Evolutionary conservation across 768 basidiomycete genomes (phyloP).

Genomic region (Lepiota brunneoincarnata): DNA sequence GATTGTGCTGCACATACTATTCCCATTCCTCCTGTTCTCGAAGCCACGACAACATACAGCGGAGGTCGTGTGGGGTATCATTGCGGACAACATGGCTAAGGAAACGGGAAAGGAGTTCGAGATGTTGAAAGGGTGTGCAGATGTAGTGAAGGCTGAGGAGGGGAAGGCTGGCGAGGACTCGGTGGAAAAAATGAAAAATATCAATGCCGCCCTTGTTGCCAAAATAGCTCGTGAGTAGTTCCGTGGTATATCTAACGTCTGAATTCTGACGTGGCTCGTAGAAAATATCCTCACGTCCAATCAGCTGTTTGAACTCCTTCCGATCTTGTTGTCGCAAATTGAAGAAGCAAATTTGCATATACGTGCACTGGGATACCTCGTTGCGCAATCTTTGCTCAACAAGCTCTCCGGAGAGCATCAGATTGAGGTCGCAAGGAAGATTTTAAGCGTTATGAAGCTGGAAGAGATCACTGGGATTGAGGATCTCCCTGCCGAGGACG

Average conservation of each 20-base stretch:
- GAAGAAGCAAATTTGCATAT: conserved; percentile 47
- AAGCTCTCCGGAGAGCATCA: conserved; percentile 57
- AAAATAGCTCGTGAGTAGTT: conserved; percentile 61
- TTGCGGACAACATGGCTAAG: conserved; percentile 33
- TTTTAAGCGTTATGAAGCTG: conserved; percentile 46
- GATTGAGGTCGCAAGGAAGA: conserved; percentile 46
- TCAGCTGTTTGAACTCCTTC: conserved; percentile 38
- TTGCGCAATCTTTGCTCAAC: conserved; percentile 59
- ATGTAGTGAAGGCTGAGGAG: conserved; percentile 34
- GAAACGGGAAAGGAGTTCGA: conserved; percentile 28
- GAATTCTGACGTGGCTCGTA: conserved; percentile 21
- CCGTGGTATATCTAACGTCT: conserved; percentile 8
- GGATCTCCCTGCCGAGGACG: conserved; percentile 27
- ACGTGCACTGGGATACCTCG: conserved; percentile 56
- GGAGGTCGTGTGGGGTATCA: conserved; percentile 68
- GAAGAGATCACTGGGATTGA: conserved; percentile 45
- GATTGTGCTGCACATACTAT: conserved; percentile 54
- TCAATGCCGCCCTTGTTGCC: conserved; percentile 53
- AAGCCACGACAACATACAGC: conserved; percentile 68
- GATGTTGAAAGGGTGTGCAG: conserved; percentile 56
- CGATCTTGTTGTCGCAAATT: conserved; percentile 50
- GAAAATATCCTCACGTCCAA: conserved; percentile 65
- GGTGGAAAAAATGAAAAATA: conserved; percentile 42
- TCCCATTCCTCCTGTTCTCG: conserved; percentile 74
- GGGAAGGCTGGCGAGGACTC: conserved; percentile 28